Conservation (phyloP, 257 asterid genomes). For the Scutellaria minor region DNA sequence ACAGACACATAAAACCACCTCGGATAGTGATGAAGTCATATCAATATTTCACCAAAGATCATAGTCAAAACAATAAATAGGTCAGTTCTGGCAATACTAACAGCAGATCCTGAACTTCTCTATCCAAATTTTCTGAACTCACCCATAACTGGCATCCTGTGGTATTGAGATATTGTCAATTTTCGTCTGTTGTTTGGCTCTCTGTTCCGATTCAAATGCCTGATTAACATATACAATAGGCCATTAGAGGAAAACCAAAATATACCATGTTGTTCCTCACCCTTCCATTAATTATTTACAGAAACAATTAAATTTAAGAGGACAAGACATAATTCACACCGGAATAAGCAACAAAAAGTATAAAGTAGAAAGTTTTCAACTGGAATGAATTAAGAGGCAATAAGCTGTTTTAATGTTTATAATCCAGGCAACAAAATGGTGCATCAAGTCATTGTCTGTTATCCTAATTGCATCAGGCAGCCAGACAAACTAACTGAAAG, state of each 20-base stretch:
- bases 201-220: slow-evolving; percentile 89
- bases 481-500: slow-evolving; percentile 12
- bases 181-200: slow-evolving; percentile 67
- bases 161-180: slow-evolving; percentile 69
- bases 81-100: slow-evolving; percentile 2
- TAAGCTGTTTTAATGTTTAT: background rate
- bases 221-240: slow-evolving; percentile 40
- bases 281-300: slow-evolving; percentile 1
- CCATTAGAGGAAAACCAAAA: slow-evolving; percentile 6
- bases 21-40: background rate
- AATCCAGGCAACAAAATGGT: slow-evolving; percentile 9
- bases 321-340: background rate
- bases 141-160: slow-evolving; percentile 87
- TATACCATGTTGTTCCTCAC: background rate
- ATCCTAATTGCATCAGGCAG: slow-evolving; percentile 3
- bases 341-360: background rate
- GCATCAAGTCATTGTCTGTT: slow-evolving; percentile 5
- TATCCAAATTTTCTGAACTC: slow-evolving; percentile 38
- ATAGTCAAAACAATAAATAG: slow-evolving; percentile 16
- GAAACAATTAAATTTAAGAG: background rate
- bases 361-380: background rate
- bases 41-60: slow-evolving; percentile 14
- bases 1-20: background rate
- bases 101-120: slow-evolving; percentile 5
- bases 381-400: slow-evolving; percentile 17